These are phyloP conservation scores for Blastocystis sp. DNA, from an alignment of 352 stramenopile species.

Conservation along the genomic window DNA sequence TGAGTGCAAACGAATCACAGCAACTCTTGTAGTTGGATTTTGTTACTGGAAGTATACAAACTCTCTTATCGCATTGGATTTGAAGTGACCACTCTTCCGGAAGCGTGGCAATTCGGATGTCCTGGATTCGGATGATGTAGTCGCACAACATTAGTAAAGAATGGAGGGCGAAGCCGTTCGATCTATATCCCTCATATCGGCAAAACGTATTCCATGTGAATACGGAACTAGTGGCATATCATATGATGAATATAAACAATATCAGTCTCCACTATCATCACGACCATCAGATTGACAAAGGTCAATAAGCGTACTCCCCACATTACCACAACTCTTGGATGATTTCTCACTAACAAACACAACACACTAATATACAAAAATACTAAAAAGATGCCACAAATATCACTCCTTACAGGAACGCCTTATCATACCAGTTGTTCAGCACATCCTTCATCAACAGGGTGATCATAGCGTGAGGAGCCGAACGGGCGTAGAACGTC, in stretches of 20 bases:
- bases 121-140: background rate
- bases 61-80: background rate
- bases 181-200: too few relatives aligned
- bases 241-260: too few relatives aligned
- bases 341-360: too few relatives aligned
- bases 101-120: background rate
- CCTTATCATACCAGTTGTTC: constrained; percentile 45
- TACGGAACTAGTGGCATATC: too few relatives aligned
- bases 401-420: background rate
- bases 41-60: background rate
- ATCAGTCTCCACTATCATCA: too few relatives aligned
- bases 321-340: too few relatives aligned
- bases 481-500: constrained; percentile 92
- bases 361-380: too few relatives aligned
- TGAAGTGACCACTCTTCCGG: background rate
- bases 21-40: background rate
- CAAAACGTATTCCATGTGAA: too few relatives aligned
- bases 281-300: too few relatives aligned
- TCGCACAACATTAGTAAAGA: background rate
- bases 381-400: too few relatives aligned
- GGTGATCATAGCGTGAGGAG: constrained; percentile 98
- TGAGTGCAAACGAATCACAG: background rate
- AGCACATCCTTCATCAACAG: constrained; percentile 81
- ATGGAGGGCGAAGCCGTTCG: background rate
- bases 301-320: too few relatives aligned